Percentiles rank a stretch among this genome's conserved stretches.
Evolutionary conservation across 1,284 basidiomycete genomes (phyloP).

Genomic region (Fomitiporia mediterranea): DNA sequence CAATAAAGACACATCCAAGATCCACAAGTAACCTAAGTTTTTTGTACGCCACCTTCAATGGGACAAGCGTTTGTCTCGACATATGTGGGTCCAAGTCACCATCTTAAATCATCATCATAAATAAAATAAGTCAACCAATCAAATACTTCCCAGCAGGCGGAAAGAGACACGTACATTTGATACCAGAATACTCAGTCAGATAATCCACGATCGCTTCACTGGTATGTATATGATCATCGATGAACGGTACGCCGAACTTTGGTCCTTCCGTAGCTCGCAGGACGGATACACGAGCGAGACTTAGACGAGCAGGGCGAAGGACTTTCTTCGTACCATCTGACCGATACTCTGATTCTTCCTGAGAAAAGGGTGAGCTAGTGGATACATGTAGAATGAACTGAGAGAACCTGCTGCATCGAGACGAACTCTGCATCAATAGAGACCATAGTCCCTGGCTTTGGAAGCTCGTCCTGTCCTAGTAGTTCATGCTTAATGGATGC

Average conservation of each 20-base stretch:
- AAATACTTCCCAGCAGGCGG: not conserved
- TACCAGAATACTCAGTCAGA: conserved; percentile 94
- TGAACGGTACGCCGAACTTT: conserved; percentile 83
- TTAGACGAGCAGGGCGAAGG: conserved; percentile 85
- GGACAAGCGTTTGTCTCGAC: conserved; percentile 87
- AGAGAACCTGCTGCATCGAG: conserved; percentile 79
- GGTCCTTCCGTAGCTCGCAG: conserved; percentile 74
- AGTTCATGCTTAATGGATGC: conserved; percentile 74
- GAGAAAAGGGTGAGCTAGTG: conserved; percentile 11
- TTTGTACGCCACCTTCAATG: conserved; percentile 95
- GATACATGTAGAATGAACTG: not conserved
- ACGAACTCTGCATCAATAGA: conserved; percentile 99
- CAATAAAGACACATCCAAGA: conserved; percentile 93
- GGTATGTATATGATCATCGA: conserved; percentile 97
- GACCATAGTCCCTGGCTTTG: conserved; percentile 80
- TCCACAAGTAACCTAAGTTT: conserved; percentile 95
- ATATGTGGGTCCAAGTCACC: conserved; percentile 87
- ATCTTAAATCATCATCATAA: conserved; percentile 39
- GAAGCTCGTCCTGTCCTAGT: conserved; percentile 74
- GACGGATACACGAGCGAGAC: conserved; percentile 93
- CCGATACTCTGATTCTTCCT: conserved; percentile 93
- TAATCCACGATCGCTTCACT: conserved; percentile 95
- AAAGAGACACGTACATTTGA: conserved; percentile 63
- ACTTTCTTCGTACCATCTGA: conserved; percentile 95
- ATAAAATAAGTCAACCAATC: conserved; percentile 2